Base-by-base conservation (phyloP, 495 filamentous ascomycete species). In the Penicillium coffeae region DNA sequence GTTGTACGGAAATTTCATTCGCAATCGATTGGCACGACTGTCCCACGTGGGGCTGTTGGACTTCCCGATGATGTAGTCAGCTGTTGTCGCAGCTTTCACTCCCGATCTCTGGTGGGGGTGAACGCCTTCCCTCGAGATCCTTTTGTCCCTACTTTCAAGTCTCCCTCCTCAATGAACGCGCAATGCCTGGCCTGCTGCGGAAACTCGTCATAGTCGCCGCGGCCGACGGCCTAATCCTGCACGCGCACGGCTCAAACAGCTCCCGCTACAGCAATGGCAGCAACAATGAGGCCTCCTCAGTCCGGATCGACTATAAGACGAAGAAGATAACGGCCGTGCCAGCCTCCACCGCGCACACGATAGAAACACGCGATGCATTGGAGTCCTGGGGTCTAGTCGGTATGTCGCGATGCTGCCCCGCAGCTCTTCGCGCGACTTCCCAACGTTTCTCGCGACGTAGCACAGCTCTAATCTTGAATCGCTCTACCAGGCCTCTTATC, bases 371-470 rank as follows among this genome's bases (percentile, higher is more conserved):
- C 13, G 66, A 69, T 10, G 54, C 52, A 21, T 75, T 95, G 36
- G 93, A 96, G 56, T 79, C 81, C 10, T 84, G 90, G 69, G 92
- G 93, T 12, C 80, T 96, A 39, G 80, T 95, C 62, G 92, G 92
- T 95, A 74, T 51, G 79, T 59, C 25, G 30, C 10, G 4, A 20
- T 38, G 2, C n/a, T n/a, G n/a, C n/a, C n/a, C n/a, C n/a, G n/a
- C n/a, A n/a, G n/a, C n/a, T n/a, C n/a, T n/a, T n/a, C n/a, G n/a
- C n/a, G n/a, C n/a, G n/a, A n/a, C n/a, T n/a, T n/a, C n/a, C n/a
- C n/a, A n/a, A n/a, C n/a, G n/a, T n/a, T n/a, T n/a, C n/a, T n/a
- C n/a, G n/a, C n/a, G n/a, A n/a, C n/a, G n/a, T n/a, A n/a, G n/a
- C n/a, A 15, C 15, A 34, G 14, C 33, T 30, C n/a, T n/a, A 18